Conservation (phyloP, 129 eudicot species). For the Saposhnikovia divaricata region DNA sequence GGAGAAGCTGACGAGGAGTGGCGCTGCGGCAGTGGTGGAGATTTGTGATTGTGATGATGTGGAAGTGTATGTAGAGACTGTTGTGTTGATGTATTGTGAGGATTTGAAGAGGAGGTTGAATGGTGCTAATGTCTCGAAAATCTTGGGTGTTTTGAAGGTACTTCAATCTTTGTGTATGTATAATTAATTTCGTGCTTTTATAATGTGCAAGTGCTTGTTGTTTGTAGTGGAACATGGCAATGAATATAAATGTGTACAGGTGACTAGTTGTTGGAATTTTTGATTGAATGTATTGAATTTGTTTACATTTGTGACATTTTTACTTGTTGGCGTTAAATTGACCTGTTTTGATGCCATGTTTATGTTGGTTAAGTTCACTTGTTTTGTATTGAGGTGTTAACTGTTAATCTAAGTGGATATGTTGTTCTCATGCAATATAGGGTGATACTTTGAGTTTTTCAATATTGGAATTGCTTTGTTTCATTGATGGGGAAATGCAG, state of each 20-base stretch:
- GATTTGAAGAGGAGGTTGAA: slow-evolving; percentile 57
- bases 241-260: not conserved
- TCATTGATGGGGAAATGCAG: not conserved
- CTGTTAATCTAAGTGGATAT: not conserved
- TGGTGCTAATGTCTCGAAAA: slow-evolving; percentile 57
- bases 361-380: not conserved
- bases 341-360: not conserved
- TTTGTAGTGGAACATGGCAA: no score
- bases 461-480: not conserved
- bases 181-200: not conserved
- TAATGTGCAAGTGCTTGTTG: no score
- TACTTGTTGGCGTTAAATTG: not conserved
- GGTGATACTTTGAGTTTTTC: not conserved
- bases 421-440: not conserved
- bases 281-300: not conserved
- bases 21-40: slow-evolving; percentile 50
- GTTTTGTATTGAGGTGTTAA: not conserved
- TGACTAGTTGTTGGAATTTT: not conserved
- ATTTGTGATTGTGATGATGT: slow-evolving; percentile 95
- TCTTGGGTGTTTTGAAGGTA: slow-evolving; percentile 76
- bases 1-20: slow-evolving; percentile 53
- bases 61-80: slow-evolving; percentile 64
- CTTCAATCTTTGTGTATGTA: not conserved
- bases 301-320: not conserved
- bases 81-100: slow-evolving; percentile 74